Conservation (phyloP, 306 rosid species). For the Prosopis cineraria region DNA sequence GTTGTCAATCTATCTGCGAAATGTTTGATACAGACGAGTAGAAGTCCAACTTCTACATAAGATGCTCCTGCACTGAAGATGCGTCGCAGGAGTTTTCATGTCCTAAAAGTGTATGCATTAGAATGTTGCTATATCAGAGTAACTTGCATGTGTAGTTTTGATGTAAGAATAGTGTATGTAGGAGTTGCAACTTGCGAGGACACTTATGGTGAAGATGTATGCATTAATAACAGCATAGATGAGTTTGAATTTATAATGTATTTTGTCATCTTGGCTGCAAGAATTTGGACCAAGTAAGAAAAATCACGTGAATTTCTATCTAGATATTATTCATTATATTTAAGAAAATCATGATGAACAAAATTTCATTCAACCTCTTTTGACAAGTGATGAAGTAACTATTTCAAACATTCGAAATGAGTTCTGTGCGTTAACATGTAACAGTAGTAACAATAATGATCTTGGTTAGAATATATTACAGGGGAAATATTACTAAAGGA, state of each 20-base stretch:
- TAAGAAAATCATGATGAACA: neutral
- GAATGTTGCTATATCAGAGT: slow-evolving; percentile 16
- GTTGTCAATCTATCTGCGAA: slow-evolving; percentile 70
- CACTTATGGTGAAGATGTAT: slow-evolving; percentile 13
- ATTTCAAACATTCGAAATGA: neutral
- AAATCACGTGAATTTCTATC: neutral
- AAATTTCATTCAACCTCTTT: neutral
- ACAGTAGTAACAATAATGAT: neutral
- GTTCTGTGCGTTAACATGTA: neutral
- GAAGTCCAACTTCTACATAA: slow-evolving; percentile 21
- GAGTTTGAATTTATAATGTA: slow-evolving; percentile 9
- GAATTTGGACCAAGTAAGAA: neutral
- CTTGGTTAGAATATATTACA: neutral
- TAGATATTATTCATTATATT: neutral
- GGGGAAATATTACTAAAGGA: too few species aligned
- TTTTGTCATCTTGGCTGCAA: neutral
- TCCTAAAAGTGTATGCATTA: slow-evolving; percentile 9
- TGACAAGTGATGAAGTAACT: neutral
- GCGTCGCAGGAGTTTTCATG: slow-evolving; percentile 8
- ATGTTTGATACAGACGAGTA: slow-evolving; percentile 59
- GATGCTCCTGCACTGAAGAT: slow-evolving; percentile 22
- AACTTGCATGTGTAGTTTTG: slow-evolving; percentile 1
- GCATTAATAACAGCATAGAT: neutral
- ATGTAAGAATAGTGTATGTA: neutral
- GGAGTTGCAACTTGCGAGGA: neutral